phyloP scores from a whole-genome alignment of 345 rosid species.

The Populus nigra region DNA sequence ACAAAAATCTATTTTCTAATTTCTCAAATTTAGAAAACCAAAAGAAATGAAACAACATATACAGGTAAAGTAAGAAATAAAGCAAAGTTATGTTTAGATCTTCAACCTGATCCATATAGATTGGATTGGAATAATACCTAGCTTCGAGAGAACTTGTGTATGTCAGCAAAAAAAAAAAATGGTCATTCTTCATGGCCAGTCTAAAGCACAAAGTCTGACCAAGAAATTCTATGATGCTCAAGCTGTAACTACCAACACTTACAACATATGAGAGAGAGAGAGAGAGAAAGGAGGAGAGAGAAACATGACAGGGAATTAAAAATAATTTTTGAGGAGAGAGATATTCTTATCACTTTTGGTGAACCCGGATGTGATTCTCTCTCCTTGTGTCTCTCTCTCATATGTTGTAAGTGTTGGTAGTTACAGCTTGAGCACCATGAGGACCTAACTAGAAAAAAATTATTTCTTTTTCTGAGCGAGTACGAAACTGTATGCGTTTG shows the following conservation, averaged over 20 bases:
- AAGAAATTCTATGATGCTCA: too few relatives aligned
- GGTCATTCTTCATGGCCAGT: background rate
- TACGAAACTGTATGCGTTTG: background rate
- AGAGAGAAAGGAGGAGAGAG: too few relatives aligned
- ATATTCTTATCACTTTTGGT: too few relatives aligned
- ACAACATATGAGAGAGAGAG: too few relatives aligned
- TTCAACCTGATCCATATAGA: background rate
- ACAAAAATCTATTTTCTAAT: background rate
- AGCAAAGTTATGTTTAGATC: background rate
- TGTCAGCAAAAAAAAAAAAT: background rate
- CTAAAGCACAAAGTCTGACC: background rate
- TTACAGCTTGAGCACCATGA: background rate
- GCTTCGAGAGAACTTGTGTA: background rate
- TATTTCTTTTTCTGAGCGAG: background rate
- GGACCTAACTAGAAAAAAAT: background rate
- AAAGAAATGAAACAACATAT: background rate
- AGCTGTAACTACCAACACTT: too few relatives aligned
- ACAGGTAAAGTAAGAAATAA: background rate
- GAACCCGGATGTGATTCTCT: too few relatives aligned
- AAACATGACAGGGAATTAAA: too few relatives aligned
- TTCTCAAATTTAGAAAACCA: background rate
- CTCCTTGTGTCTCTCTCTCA: too few relatives aligned
- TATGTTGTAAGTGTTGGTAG: too few relatives aligned
- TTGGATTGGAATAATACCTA: background rate
- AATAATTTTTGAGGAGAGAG: too few relatives aligned